phyloP scores from a whole-genome alignment of 257 asterid species.

The Scutellaria minor region DNA sequence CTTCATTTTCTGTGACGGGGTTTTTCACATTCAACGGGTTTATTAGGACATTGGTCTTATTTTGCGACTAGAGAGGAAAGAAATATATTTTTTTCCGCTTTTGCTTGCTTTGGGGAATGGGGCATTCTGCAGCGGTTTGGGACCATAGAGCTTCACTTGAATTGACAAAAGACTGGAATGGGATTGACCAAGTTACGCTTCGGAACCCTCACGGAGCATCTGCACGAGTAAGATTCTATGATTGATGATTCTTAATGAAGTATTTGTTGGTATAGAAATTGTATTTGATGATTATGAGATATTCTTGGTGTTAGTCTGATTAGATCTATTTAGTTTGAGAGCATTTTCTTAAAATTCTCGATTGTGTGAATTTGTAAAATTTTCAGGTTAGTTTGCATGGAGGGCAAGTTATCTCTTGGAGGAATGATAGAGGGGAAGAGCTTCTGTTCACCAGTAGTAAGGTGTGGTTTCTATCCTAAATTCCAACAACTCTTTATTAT shows the following conservation, averaged over 20 bases:
- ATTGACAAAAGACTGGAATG: conserved; percentile 82
- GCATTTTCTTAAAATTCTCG: conserved; percentile 24
- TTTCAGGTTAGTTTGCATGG: conserved; percentile 87
- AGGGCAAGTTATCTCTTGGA: conserved; percentile 93
- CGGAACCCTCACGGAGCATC: conserved; percentile 86
- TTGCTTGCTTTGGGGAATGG: conserved; percentile 54
- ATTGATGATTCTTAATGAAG: conserved; percentile 25
- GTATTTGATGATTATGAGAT: conserved; percentile 7
- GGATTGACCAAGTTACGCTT: conserved; percentile 83
- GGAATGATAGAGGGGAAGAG: conserved; percentile 90
- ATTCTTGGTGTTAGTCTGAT: background rate
- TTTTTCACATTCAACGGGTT: conserved; percentile 30
- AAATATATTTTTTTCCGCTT: conserved; percentile 14
- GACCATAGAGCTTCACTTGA: conserved; percentile 71
- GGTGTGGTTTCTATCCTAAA: conserved; percentile 53
- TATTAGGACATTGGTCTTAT: conserved; percentile 30
- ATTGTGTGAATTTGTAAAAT: conserved; percentile 24
- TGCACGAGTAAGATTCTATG: conserved; percentile 64
- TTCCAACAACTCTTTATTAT: background rate
- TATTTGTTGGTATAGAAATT: conserved; percentile 11
- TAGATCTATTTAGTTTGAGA: conserved; percentile 30
- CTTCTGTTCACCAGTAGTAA: conserved; percentile 86
- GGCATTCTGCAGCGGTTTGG: conserved; percentile 85
- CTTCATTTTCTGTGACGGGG: conserved; percentile 15
- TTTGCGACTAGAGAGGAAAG: conserved; percentile 29